phyloP scores from a whole-genome alignment of 1,139 yeast genomes.

The Debaryomyces singareniensis region DNA sequence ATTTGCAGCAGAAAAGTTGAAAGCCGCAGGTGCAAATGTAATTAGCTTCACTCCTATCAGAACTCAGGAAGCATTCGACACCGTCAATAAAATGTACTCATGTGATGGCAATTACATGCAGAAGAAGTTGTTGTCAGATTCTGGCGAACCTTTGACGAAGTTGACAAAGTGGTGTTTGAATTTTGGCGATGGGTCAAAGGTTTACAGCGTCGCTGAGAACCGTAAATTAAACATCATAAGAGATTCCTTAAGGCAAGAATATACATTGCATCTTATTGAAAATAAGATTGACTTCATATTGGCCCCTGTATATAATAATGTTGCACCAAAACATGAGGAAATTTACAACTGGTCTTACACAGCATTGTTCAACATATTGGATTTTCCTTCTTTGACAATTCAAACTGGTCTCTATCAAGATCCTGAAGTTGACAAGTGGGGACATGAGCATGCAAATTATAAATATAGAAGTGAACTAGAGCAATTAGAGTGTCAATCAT shows the following conservation, averaged over 20 bases:
- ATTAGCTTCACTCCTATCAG: slow-evolving; percentile 47
- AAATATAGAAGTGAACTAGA: slow-evolving; percentile 39
- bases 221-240: slow-evolving; percentile 43
- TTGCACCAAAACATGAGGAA: slow-evolving; percentile 62
- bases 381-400: slow-evolving; percentile 54
- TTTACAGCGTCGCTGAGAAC: slow-evolving; percentile 36
- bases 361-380: slow-evolving; percentile 58
- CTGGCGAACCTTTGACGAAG: slow-evolving; percentile 62
- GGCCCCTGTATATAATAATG: slow-evolving; percentile 64
- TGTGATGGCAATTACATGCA: slow-evolving; percentile 60
- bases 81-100: slow-evolving; percentile 43
- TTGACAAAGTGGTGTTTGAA: slow-evolving; percentile 56
- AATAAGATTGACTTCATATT: slow-evolving; percentile 62
- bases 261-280: slow-evolving; percentile 43
- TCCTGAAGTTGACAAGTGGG: slow-evolving; percentile 38
- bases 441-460: slow-evolving; percentile 20
- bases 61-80: slow-evolving; percentile 44
- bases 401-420: slow-evolving; percentile 62
- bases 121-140: slow-evolving; percentile 40
- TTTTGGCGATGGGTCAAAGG: slow-evolving; percentile 50
- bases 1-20: slow-evolving; percentile 20
- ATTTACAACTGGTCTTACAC: slow-evolving; percentile 76
- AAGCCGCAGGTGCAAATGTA: slow-evolving; percentile 25
- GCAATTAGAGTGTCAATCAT: slow-evolving; percentile 29
- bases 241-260: slow-evolving; percentile 51